Conservation (phyloP, 2,329 filamentous ascomycete species). For the Colletotrichum caudatum region DNA sequence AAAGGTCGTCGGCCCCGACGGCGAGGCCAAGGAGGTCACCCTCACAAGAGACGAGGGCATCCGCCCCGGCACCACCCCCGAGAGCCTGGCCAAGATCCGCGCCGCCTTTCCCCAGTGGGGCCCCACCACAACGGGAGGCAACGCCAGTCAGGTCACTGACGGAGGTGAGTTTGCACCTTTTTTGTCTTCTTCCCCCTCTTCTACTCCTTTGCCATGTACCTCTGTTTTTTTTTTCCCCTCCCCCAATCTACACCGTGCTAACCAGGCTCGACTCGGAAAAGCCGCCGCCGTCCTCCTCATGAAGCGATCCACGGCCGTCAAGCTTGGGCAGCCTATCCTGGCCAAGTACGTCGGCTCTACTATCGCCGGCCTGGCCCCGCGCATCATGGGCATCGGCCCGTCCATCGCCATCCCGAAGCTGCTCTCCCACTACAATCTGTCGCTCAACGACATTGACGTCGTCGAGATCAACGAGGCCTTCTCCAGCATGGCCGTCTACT, state of each 20-base stretch:
- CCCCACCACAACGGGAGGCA: slow-evolving; percentile 87
- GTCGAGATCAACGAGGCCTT: slow-evolving; percentile 98
- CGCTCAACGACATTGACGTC: slow-evolving; percentile 85
- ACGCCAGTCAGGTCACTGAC: slow-evolving; percentile 95
- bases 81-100: slow-evolving; percentile 85
- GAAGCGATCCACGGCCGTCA: slow-evolving; percentile 90
- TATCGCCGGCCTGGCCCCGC: slow-evolving; percentile 87
- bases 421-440: slow-evolving; percentile 81
- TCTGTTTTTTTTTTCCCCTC: too few relatives aligned
- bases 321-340: slow-evolving; percentile 89
- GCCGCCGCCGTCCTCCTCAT: slow-evolving; percentile 91
- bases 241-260: neutral
- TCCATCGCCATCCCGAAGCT: slow-evolving; percentile 84
- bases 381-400: slow-evolving; percentile 96
- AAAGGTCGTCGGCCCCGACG: slow-evolving; percentile 85
- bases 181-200: neutral
- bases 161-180: slow-evolving; percentile 67
- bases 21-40: slow-evolving; percentile 80
- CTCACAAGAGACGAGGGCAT: slow-evolving; percentile 91
- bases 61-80: slow-evolving; percentile 88
- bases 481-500: slow-evolving; percentile 97
- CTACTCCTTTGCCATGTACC: too few relatives aligned
- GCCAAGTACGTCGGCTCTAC: slow-evolving; percentile 96
- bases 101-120: slow-evolving; percentile 93
- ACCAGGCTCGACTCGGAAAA: slow-evolving; percentile 44